Conservation (phyloP, 2,329 filamentous ascomycete genomes). For the Pochonia chlamydosporia region DNA sequence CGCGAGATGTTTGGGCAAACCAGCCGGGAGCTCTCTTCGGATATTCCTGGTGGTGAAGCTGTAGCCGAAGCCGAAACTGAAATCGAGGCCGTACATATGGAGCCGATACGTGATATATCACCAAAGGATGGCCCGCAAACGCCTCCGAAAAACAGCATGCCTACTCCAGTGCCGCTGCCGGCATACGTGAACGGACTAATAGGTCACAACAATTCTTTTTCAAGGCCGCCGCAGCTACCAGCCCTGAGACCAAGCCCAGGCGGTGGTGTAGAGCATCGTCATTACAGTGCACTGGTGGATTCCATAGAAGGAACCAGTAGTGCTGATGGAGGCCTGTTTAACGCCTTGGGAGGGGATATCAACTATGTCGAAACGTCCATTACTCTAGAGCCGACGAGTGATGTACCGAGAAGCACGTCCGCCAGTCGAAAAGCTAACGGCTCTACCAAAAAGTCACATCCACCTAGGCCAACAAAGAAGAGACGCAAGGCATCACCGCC, state of each 20-base stretch:
- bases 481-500: neutral
- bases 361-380: neutral
- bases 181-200: neutral
- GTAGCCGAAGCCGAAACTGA: neutral
- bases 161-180: slow-evolving; percentile 9
- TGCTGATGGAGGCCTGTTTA: neutral
- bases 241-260: neutral
- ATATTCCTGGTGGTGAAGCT: neutral
- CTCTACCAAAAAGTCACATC: slow-evolving; percentile 1
- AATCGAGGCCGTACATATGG: too few relatives aligned
- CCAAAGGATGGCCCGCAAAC: neutral
- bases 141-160: neutral
- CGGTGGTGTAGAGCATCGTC: neutral
- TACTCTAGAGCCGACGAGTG: neutral
- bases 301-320: slow-evolving; percentile 4
- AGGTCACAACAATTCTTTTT: too few relatives aligned
- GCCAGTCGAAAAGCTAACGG: neutral
- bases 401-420: neutral
- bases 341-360: neutral
- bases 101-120: neutral
- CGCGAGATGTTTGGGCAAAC: slow-evolving; percentile 14
- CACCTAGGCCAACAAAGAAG: slow-evolving; percentile 1
- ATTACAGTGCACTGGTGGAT: neutral
- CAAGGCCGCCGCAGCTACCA: neutral
- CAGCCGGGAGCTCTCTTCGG: neutral